Base-by-base conservation (phyloP, 2,329 filamentous ascomycete species). In the Neofusicoccum ribis region DNA sequence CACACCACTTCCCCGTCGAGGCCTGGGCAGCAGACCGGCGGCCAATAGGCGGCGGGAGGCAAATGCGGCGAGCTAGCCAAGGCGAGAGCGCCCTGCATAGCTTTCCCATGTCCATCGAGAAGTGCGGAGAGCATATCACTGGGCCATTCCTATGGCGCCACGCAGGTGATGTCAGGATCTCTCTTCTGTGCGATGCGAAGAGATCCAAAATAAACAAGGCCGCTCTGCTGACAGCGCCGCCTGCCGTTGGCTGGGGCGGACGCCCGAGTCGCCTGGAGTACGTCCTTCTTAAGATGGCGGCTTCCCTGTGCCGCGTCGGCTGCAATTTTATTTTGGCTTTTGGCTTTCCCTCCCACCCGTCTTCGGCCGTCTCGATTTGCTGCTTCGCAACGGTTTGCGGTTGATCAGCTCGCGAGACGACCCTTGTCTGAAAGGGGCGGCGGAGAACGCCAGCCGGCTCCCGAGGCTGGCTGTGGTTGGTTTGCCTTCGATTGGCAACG, bases 41-140 rank as follows among this genome's bases (percentile, higher is more conserved):
- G 31, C 50, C 50, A 52, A 52, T 52, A 11, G 37, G 34, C 31
- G 34, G 15, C 23, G 7, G 8, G 15, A 17, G 23, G 50, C 50
- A 17, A 52, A 39, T 9, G 34, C 27, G 14, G 17, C 12, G 50
- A 20, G 46, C 54, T 59, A 59, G 43, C 41, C 54, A 11, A 47
- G 6, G 11, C 39, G 34, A 11, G 56, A 46, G 20, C 52, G 17
- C 37, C 17, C 20, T 44, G 37, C n/a, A 36, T 37, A 8, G n/a
- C 43, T 20, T 12, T 8, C 27, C 23, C 43, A 17, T 39, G 50
- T n/a, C 50, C 17, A 20, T 39, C 50, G 14, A 27, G 27, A 60
- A 60, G 37, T 60, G 56, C 56, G 56, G 56, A 60, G 56, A 47
- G 56, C 56, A 49, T 47, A 60, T 60, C n/a, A 31, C 43, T 23